Percentiles rank a stretch among this genome's conserved stretches.
phyloP scores from a whole-genome alignment of 1,139 yeast genomes.

The Diutina pseudorugosa region DNA sequence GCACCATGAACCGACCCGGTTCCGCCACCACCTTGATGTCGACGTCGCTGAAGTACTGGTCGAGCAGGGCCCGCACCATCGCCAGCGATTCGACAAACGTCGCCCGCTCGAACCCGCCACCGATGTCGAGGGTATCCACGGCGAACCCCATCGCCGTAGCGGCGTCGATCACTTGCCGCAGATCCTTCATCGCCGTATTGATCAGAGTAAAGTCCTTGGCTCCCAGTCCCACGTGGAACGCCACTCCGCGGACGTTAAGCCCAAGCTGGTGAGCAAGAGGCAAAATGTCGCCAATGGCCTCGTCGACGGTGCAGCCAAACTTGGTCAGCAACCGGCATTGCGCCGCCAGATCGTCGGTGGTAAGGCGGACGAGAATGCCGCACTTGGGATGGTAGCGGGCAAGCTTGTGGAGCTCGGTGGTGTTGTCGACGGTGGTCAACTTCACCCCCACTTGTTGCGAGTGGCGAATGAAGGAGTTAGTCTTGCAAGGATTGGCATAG shows the following conservation, averaged over 20 bases:
- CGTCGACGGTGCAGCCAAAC: constrained; percentile 65
- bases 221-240: constrained; percentile 95
- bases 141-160: constrained; percentile 37
- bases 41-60: constrained; percentile 40
- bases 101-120: constrained; percentile 81
- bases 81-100: constrained; percentile 52
- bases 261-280: constrained; percentile 49
- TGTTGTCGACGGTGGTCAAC: constrained; percentile 83
- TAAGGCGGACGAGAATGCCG: constrained; percentile 63
- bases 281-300: constrained; percentile 43
- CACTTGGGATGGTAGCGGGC: constrained; percentile 56
- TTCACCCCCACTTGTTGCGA: constrained; percentile 45
- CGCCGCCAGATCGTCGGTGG: constrained; percentile 84
- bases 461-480: constrained; percentile 64
- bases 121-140: constrained; percentile 64
- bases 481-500: constrained; percentile 92
- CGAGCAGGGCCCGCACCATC: constrained; percentile 46
- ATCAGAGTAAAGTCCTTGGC: constrained; percentile 66
- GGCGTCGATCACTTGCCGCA: constrained; percentile 56
- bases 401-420: constrained; percentile 72
- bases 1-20: constrained; percentile 87
- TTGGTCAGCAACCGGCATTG: constrained; percentile 82
- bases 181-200: constrained; percentile 60
- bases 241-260: constrained; percentile 67
- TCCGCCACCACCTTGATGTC: constrained; percentile 68